These are phyloP conservation scores for Aureobasidium pullulans DNA, from an alignment of 2,329 filamentous ascomycete genomes.

Conservation along the genomic window DNA sequence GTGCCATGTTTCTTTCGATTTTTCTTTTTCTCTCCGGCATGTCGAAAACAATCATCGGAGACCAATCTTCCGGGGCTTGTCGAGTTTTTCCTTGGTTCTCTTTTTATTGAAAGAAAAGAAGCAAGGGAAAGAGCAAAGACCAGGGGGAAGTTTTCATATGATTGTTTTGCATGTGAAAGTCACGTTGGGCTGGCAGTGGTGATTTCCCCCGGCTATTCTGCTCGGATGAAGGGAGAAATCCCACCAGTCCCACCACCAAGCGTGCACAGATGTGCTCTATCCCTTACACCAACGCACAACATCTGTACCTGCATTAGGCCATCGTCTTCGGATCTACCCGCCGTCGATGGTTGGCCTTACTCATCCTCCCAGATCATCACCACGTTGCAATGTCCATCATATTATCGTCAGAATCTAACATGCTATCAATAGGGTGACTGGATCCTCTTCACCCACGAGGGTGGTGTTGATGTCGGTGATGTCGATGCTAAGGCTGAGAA, in stretches of 20 bases:
- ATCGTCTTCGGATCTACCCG: constrained; percentile 15
- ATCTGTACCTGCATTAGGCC: constrained; percentile 14
- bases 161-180: constrained; percentile 13
- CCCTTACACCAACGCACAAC: constrained; percentile 18
- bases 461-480: constrained; percentile 98
- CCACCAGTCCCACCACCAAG: constrained; percentile 12
- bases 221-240: constrained; percentile 17
- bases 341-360: constrained; percentile 6
- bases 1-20: constrained; percentile 36
- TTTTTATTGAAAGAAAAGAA: constrained; percentile 11
- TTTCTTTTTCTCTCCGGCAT: neutral
- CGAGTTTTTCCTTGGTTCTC: constrained; percentile 7
- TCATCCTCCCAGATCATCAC: neutral
- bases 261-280: constrained; percentile 13
- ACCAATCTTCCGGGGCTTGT: neutral
- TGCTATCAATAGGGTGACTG: constrained; percentile 70
- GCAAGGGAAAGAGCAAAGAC: neutral
- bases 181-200: constrained; percentile 7
- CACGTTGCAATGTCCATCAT: neutral
- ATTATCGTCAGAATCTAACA: neutral
- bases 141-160: constrained; percentile 6
- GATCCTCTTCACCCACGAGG: constrained; percentile 99
- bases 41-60: neutral
- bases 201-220: constrained; percentile 15
- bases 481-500: constrained; percentile 99